Percentiles rank a stretch among this genome's conserved stretches.
Conservation (phyloP, 345 rosid genomes). For the Noccaea caerulescens region DNA sequence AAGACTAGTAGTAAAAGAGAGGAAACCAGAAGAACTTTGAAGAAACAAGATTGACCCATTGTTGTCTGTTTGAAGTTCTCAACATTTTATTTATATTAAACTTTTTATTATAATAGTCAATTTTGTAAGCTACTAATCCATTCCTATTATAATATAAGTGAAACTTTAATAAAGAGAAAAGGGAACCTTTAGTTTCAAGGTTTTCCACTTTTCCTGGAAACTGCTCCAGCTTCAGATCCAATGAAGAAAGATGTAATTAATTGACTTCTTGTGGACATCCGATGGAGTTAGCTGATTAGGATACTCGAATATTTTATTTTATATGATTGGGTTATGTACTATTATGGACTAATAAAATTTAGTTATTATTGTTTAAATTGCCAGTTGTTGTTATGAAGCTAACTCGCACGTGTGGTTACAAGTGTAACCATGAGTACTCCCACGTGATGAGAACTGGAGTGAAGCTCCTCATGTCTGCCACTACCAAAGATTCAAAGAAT, state of each 20-base stretch:
- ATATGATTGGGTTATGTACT: neutral
- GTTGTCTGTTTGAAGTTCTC: constrained; percentile 36
- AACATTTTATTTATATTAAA: constrained; percentile 29
- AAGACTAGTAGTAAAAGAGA: constrained; percentile 42
- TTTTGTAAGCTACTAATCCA: constrained; percentile 32
- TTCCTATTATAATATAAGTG: constrained; percentile 5
- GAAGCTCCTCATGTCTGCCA: constrained; percentile 40
- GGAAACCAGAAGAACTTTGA: constrained; percentile 34
- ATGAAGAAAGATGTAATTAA: constrained; percentile 24
- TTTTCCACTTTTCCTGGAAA: constrained; percentile 45
- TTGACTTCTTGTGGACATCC: neutral
- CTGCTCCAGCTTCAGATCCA: constrained; percentile 47
- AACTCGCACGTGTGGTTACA: constrained; percentile 33
- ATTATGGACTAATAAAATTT: constrained; percentile 8
- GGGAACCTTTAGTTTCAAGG: constrained; percentile 37
- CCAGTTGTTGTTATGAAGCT: constrained; percentile 20
- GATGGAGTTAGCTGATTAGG: neutral
- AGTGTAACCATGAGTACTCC: constrained; percentile 16
- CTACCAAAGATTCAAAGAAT: constrained; percentile 2
- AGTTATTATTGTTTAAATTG: neutral
- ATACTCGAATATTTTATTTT: neutral
- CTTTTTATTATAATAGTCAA: neutral
- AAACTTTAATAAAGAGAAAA: constrained; percentile 38
- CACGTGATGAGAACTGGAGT: constrained; percentile 45
- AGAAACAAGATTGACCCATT: constrained; percentile 46